Evolutionary conservation across 192 early-diverging fungal species (phyloP).

Genomic region (Umbelopsis sp.): DNA sequence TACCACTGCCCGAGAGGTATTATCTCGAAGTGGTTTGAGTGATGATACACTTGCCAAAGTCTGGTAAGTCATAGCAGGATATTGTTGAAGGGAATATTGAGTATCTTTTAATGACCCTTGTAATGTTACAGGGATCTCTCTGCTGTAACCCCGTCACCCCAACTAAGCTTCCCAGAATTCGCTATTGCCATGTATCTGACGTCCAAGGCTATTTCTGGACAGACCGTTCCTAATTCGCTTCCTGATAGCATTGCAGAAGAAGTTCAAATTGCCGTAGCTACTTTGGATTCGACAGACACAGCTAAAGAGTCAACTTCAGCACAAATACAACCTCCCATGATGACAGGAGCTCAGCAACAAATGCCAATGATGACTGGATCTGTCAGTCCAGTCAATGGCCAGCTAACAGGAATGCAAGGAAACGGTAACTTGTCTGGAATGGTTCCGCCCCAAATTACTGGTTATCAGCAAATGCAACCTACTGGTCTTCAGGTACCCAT

Average conservation of each 20-base stretch:
- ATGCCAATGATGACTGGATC: not conserved
- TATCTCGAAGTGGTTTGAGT: conserved; percentile 27
- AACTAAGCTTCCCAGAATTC: conserved; percentile 63
- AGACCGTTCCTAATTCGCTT: conserved; percentile 48
- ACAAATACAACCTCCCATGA: conserved; percentile 24
- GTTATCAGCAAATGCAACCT: conserved; percentile 14
- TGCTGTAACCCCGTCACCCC: conserved; percentile 44
- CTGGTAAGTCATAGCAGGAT: conserved; percentile 34
- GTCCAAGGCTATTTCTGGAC: conserved; percentile 50
- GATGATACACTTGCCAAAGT: conserved; percentile 41
- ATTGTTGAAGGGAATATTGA: not conserved
- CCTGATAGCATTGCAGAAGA: conserved; percentile 53
- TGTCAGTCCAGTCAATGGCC: not conserved
- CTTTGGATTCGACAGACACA: conserved; percentile 30
- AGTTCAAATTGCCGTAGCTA: conserved; percentile 41
- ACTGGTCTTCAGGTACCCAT: conserved; percentile 15
- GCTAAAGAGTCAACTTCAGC: not conserved
- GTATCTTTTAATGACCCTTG: not conserved
- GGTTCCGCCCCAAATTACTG: not conserved
- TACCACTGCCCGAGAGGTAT: conserved; percentile 29
- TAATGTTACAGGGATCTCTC: conserved; percentile 54
- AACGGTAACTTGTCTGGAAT: not conserved
- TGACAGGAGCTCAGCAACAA: conserved; percentile 24
- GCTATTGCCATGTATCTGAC: conserved; percentile 66
- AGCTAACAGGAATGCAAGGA: not conserved